Evolutionary conservation across 106 monocot genomes (phyloP), one percentile per base, ranked within the genome.

Genomic region (Apostasia shenzhenica): DNA sequence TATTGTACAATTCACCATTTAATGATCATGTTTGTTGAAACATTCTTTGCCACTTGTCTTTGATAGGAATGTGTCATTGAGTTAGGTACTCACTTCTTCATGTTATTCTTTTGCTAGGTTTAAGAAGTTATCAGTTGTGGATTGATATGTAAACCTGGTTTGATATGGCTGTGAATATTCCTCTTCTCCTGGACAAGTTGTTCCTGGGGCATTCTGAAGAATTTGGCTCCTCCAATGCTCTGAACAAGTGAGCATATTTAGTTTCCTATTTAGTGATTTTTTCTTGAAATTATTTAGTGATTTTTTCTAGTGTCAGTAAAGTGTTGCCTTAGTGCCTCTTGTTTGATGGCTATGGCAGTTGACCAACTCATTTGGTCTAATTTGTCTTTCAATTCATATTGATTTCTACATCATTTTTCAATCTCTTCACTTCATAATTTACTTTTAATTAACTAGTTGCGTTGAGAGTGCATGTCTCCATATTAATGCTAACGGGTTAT

Each of bases 171-270:
- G 54, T 68, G 45, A 52, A 75, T 61, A 59, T 68, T 68, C 59
- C 68, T 47, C 57, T 75, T 26, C 75, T 59, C 43, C 40, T 59
- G 59, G 68, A 75, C 52, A 75, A 75, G 75, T 11, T 75, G 3
- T 37, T 54, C 6, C 14, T 63, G 73, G 42, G 73, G 48, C 41
- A 13, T 44, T 8, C 26, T 6, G 45, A 37, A 2, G 61, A 64
- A 65, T n/a, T 45, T 45, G 55, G 12, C 7, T 40, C 59, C 26
- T 48, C 58, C 46, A 12, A 45, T 40, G 43, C 39, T 46, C 37
- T 8, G 2, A 67, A 43, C n/a, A 69, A 69, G 53, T 54, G 42
- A 42, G 55, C 14, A 43, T 8, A 54, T 40, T 54, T 5, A 55
- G 40, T 13, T 48, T 38, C 8, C 59, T 57, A 14, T 49, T 50